Base-by-base conservation (phyloP, 1,284 basidiomycete species). In the Testicularia cyperi region DNA sequence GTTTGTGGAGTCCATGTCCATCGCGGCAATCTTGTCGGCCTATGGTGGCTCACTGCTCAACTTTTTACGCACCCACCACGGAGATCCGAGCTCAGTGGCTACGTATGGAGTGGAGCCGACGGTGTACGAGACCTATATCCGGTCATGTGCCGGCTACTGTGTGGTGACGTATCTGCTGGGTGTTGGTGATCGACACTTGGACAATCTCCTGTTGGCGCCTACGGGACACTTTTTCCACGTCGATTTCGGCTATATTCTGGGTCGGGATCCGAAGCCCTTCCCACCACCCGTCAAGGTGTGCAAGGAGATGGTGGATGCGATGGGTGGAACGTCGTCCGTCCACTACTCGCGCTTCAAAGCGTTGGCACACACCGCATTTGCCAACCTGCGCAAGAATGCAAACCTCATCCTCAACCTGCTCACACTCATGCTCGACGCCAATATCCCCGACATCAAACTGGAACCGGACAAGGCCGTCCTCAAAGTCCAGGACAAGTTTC, bases 261-360 rank as follows among this genome's bases (percentile, higher is more conserved):
- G 94, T 3, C 86, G 92, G 6, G 95, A 98, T 74, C 95, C 95
- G 0, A 98, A 99, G 77, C 92, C 92, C 0, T 96, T 95, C 74
- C 92, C 95, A 5, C 95, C 95, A 1, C 89, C 92, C 1, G 92
- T 98, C 68, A 99, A 99, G 78, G 88, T 99, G 21, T 95, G 92
- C 79, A 94, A 95, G 69, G 95, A 98, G 76, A 99, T 98, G 95
- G 91, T 98, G 1, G 95, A 99, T 72, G 92, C 88, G 7, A 96
- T 99, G 92, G 95, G 95, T 14, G 94, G 95, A 5, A 48, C 74
- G 2, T 29, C 41, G 6, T 72, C 26, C 84, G 88, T n/a, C 83
- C 87, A 72, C 92, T 92, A 98, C 77, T 83, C 85, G 20, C 86
- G 92, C 26, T 99, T 99, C 84, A 92, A 94, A 78, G 88, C 86